Evolutionary conservation across 352 stramenopile genomes (phyloP), one percentile per base, ranked within the genome.

Genomic region (Plasmopara muralis): DNA sequence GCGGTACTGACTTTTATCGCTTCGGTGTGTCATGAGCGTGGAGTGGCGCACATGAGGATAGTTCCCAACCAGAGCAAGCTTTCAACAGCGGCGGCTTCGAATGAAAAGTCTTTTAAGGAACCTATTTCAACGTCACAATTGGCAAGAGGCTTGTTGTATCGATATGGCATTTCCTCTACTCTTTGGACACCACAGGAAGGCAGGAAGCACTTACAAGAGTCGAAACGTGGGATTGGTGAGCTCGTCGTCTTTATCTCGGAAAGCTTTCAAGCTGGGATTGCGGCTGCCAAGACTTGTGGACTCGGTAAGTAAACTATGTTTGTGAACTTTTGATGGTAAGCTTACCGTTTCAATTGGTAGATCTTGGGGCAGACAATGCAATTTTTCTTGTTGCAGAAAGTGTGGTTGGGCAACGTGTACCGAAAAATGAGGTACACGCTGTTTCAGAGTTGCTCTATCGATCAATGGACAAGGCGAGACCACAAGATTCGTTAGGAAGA

Each of bases 371-470:
- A n/a, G 20, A 70, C 12, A 56, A 55, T 5, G 44, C 60, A 29
- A 62, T 41, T 42, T 64, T 79, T 45, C 50, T 83, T 46, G 60
- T 76, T 13, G 47, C 70, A 49, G 73, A 83, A 33, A 78, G 62
- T 48, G 42, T 76, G 6, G 30, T 0, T 34, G 37, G 42, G 38
- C 53, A 63, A 53, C 53, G 8, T 1, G 13, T 44, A 28, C 35
- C 34, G 18, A 48, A 18, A 4, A 12, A 56, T 20, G 20, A 34
- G 12, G 12, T 62, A 50, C 57, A 74, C 51, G 40, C 46, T 41
- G 34, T 54, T 34, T 70, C 62, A 14, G 25, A 40, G 5, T 25
- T 70, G 29, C n/a, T 67, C 20, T 8, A 47, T 15, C 28, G 5
- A 9, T 31, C 53, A 2, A 41, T 29, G 29, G 4, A 38, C 0